Percentiles rank a stretch among this genome's conserved stretches.
These are phyloP conservation scores for Bisporella sp. DNA, from an alignment of 2,329 filamentous ascomycete genomes.

Conservation along the genomic window DNA sequence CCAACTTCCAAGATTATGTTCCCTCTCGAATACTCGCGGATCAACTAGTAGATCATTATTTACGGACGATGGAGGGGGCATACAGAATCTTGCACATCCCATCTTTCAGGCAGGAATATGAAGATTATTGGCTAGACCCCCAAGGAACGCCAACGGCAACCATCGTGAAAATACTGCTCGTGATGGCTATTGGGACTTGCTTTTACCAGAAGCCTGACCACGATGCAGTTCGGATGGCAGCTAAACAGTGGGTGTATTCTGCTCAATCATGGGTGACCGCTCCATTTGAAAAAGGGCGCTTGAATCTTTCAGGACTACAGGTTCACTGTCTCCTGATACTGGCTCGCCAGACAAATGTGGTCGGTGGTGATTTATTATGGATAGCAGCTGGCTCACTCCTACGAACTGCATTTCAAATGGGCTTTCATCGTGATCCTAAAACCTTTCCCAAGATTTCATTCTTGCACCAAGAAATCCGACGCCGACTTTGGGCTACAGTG, in stretches of 20 bases:
- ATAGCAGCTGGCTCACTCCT: constrained; percentile 40
- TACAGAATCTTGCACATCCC: constrained; percentile 39
- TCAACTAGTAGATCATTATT: constrained; percentile 29
- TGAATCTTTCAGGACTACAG: constrained; percentile 42
- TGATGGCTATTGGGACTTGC: constrained; percentile 11
- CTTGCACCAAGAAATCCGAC: constrained; percentile 43
- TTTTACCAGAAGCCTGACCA: constrained; percentile 6
- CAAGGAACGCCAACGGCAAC: constrained; percentile 1
- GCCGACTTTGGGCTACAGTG: constrained; percentile 45
- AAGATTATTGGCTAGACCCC: constrained; percentile 30
- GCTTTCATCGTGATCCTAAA: constrained; percentile 48
- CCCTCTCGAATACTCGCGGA: constrained; percentile 23
- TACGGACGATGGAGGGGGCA: constrained; percentile 33
- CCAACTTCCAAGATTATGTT: constrained; percentile 1
- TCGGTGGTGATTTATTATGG: constrained; percentile 45
- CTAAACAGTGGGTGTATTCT: constrained; percentile 9
- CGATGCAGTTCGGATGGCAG: neutral
- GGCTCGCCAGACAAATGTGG: constrained; percentile 39
- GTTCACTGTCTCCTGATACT: constrained; percentile 44
- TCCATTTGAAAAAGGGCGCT: constrained; percentile 36
- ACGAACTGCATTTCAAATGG: constrained; percentile 48
- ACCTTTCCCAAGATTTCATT: constrained; percentile 39
- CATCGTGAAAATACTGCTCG: constrained; percentile 12
- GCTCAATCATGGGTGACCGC: constrained; percentile 7
- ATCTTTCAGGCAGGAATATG: constrained; percentile 36